Conservation (phyloP, 73 alveolate genomes). For the Stentor coeruleus region DNA sequence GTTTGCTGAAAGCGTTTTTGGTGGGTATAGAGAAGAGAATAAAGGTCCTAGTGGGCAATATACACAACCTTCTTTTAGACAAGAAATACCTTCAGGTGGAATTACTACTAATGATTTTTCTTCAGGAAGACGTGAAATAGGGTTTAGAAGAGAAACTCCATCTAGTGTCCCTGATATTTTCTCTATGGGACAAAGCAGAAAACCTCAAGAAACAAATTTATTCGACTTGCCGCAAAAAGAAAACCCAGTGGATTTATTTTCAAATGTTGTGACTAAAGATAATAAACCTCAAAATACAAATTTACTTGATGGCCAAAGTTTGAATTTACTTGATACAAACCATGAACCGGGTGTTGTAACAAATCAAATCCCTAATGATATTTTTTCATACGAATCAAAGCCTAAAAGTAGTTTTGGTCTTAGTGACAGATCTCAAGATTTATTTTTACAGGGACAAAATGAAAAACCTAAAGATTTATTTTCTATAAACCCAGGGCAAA, state of each 20-base stretch:
- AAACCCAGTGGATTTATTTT: not conserved
- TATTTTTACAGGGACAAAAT: no score
- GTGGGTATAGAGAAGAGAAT: no score
- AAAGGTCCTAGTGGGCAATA: not conserved
- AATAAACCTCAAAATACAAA: not conserved
- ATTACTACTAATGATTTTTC: not conserved
- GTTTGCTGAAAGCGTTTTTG: constrained; percentile 1
- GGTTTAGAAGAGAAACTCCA: not conserved
- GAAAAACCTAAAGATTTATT: no score
- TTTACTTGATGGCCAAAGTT: no score
- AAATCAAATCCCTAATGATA: no score
- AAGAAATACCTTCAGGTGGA: not conserved
- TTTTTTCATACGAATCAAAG: no score
- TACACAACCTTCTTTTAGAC: not conserved
- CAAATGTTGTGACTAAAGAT: not conserved
- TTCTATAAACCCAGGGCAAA: no score
- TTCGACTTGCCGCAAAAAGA: no score
- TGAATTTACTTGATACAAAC: no score
- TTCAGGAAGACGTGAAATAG: not conserved
- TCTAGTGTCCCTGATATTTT: not conserved
- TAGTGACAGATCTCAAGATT: no score
- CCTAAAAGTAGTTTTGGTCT: no score
- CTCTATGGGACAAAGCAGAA: not conserved
- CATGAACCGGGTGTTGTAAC: no score
- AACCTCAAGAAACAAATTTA: not conserved